Percentiles rank a stretch among this genome's conserved stretches.
These are phyloP conservation scores for Bryoglossum gracile DNA, from an alignment of 495 filamentous ascomycete genomes.

Conservation along the genomic window DNA sequence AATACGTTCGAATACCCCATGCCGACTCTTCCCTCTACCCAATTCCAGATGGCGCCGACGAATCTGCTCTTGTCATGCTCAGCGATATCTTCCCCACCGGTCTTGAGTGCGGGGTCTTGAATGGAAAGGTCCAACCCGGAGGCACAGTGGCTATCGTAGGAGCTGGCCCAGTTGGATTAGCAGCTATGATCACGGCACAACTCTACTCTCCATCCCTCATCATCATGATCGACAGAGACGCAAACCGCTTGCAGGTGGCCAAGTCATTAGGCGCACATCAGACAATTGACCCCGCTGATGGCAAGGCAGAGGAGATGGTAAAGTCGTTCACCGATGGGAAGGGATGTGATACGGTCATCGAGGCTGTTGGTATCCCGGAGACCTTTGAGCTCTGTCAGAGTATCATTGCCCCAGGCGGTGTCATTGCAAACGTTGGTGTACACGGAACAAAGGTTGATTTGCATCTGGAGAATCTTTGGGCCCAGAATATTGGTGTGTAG, in stretches of 20 bases:
- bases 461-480: conserved; percentile 36
- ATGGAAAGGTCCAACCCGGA: conserved; percentile 36
- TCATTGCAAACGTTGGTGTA: conserved; percentile 47
- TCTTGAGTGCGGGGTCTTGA: conserved; percentile 41
- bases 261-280: conserved; percentile 37
- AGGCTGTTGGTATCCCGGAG: conserved; percentile 44
- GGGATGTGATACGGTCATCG: conserved; percentile 47
- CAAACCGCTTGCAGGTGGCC: conserved; percentile 36
- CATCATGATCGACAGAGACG: conserved; percentile 39
- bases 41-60: conserved; percentile 33
- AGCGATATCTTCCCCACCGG: conserved; percentile 45
- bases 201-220: conserved; percentile 38
- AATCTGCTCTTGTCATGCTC: conserved; percentile 33
- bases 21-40: conserved; percentile 35
- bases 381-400: conserved; percentile 40
- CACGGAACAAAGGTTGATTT: conserved; percentile 38
- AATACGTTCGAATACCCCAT: conserved; percentile 43
- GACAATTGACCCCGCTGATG: conserved; percentile 28
- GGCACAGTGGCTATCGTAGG: conserved; percentile 42
- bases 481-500: conserved; percentile 34
- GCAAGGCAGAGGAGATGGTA: conserved; percentile 28
- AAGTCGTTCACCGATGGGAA: conserved; percentile 35
- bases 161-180: conserved; percentile 45
- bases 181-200: conserved; percentile 37
- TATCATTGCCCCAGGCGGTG: conserved; percentile 42